These are phyloP conservation scores for Platismatia glauca DNA, from an alignment of 495 filamentous ascomycete genomes.

Conservation along the genomic window DNA sequence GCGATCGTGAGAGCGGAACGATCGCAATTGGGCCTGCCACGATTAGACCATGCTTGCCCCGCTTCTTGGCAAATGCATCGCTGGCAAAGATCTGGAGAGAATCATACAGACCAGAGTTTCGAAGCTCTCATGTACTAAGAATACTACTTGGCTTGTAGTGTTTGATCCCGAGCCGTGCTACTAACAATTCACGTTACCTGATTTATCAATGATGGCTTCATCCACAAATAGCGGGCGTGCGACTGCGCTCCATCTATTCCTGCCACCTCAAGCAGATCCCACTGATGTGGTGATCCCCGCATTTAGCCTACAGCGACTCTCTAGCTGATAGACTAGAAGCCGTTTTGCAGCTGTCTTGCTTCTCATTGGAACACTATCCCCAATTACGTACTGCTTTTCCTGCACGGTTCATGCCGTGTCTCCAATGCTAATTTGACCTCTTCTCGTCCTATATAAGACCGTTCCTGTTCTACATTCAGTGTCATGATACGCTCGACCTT, in stretches of 20 bases:
- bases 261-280: slow-evolving; percentile 1
- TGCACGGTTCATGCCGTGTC: neutral
- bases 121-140: neutral
- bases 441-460: neutral
- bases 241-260: neutral
- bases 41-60: neutral
- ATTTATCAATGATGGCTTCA: neutral
- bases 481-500: neutral
- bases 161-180: neutral
- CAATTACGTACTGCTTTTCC: slow-evolving; percentile 6
- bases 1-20: no score
- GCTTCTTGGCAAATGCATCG: slow-evolving; percentile 1
- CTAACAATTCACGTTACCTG: neutral
- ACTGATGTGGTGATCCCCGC: neutral
- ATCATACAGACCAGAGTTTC: neutral
- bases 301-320: neutral
- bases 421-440: neutral
- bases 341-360: slow-evolving; percentile 1
- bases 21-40: no score
- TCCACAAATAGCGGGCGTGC: neutral
- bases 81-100: neutral
- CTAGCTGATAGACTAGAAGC: slow-evolving; percentile 5
- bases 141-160: neutral
- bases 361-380: neutral
- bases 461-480: neutral